Evolutionary conservation across 345 rosid species (phyloP).

Genomic region (Lenwebbia sp.): DNA sequence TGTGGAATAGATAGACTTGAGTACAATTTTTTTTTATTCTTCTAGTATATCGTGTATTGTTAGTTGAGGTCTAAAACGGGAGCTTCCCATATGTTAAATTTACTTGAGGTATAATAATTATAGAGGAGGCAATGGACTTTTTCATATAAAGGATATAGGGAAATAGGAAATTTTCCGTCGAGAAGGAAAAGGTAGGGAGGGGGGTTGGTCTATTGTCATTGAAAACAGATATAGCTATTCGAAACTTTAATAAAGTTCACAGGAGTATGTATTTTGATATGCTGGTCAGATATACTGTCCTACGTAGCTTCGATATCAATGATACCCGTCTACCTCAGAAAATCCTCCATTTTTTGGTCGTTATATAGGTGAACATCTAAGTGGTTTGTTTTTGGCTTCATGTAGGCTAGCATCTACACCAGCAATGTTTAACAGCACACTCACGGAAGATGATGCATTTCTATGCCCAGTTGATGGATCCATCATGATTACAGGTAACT

Average conservation of each 20-base stretch:
- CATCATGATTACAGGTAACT: constrained; percentile 90
- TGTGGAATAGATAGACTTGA: background rate
- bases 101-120: background rate
- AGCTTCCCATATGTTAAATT: background rate
- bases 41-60: background rate
- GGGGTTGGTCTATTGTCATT: background rate
- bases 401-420: constrained; percentile 94
- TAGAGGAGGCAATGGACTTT: background rate
- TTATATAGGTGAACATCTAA: background rate
- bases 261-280: background rate
- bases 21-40: background rate
- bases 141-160: background rate
- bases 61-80: background rate
- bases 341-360: background rate
- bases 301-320: background rate
- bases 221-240: background rate
- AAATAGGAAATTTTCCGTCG: background rate
- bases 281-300: background rate
- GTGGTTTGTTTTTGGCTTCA: background rate
- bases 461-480: constrained; percentile 95
- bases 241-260: background rate
- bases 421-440: constrained; percentile 97
- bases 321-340: background rate
- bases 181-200: background rate
- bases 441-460: constrained; percentile 52